Percentiles rank a stretch among this genome's conserved stretches.
Conservation (phyloP, 176 grass and related monocot genomes). For the Oryza nivara region DNA sequence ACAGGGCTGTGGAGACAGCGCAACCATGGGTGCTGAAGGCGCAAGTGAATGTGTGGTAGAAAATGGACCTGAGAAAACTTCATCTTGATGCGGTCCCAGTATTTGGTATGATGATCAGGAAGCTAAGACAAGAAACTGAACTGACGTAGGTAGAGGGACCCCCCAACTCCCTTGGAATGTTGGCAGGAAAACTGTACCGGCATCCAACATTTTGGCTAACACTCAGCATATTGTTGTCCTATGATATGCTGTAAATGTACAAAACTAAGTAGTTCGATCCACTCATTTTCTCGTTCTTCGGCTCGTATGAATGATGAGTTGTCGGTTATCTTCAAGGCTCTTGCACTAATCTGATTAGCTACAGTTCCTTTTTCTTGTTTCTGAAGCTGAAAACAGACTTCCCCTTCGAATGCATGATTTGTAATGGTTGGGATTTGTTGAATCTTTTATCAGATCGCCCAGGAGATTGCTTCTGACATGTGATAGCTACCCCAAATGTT, state of each 20-base stretch:
- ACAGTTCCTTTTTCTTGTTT: not conserved
- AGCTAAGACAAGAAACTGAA: not conserved
- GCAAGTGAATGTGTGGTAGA: not conserved
- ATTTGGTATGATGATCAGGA: not conserved
- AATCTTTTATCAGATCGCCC: too few species aligned
- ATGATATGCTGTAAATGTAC: conserved; percentile 7
- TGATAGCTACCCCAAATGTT: too few species aligned
- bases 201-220: not conserved
- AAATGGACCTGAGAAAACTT: not conserved
- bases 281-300: not conserved
- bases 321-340: not conserved
- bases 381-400: not conserved
- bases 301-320: not conserved
- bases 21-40: not conserved
- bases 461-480: too few species aligned
- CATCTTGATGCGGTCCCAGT: not conserved
- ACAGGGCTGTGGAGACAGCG: not conserved
- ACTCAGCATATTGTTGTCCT: conserved; percentile 2
- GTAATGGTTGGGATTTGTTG: too few species aligned
- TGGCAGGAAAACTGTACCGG: not conserved
- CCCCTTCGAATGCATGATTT: not conserved
- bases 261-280: not conserved
- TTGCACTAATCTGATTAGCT: not conserved
- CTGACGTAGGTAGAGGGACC: not conserved
- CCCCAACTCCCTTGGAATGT: not conserved